These are phyloP conservation scores for Tolypocladium tropicale DNA, from an alignment of 2,329 filamentous ascomycete species.

Conservation along the genomic window DNA sequence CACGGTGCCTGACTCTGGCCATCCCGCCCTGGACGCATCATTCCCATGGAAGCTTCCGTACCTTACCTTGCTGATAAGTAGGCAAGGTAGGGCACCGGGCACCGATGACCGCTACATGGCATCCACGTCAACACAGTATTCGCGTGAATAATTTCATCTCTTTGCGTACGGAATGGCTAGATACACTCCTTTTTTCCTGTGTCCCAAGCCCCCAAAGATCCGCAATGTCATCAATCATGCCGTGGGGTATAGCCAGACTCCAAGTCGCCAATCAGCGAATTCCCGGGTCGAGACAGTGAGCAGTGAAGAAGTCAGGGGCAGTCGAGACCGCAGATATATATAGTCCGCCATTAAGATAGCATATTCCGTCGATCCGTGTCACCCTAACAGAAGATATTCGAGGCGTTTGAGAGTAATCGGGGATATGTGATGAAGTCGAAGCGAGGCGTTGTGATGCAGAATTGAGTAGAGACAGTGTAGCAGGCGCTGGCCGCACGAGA, in stretches of 20 bases:
- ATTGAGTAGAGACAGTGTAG: constrained; percentile 15
- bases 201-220: constrained; percentile 8
- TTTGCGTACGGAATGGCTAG: constrained; percentile 12
- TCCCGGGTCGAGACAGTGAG: constrained; percentile 3
- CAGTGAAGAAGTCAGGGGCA: constrained; percentile 8
- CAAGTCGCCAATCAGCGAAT: constrained; percentile 1
- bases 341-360: constrained; percentile 9
- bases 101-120: neutral
- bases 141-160: constrained; percentile 7
- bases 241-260: constrained; percentile 9
- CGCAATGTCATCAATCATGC: constrained; percentile 11
- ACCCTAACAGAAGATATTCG: neutral
- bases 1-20: neutral
- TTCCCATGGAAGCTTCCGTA: too few relatives aligned
- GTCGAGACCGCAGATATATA: constrained; percentile 8
- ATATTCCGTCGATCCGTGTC: constrained; percentile 5
- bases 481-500: neutral
- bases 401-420: neutral
- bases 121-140: neutral
- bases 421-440: neutral
- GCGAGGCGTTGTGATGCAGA: constrained; percentile 12
- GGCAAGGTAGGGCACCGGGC: neutral
- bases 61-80: too few relatives aligned
- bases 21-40: too few relatives aligned
- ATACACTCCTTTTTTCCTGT: constrained; percentile 13